Evolutionary conservation across 2,329 filamentous ascomycete species (phyloP).

Genomic region (Didymella exigua): DNA sequence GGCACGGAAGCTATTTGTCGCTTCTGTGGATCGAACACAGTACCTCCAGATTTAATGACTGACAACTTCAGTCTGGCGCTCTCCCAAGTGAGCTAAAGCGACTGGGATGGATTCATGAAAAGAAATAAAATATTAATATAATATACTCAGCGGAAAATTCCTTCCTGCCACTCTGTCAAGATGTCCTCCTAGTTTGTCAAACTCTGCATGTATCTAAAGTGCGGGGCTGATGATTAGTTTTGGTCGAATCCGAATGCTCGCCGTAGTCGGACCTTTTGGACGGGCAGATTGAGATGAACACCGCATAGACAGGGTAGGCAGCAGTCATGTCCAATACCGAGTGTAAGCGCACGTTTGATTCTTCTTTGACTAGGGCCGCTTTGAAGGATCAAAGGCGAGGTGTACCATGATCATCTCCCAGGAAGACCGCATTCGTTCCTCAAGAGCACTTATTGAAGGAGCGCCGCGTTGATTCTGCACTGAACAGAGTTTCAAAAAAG

Average conservation of each 20-base stretch:
- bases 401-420: no score
- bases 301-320: no score
- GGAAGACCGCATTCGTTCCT: no score
- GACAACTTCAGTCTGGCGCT: conserved; percentile 22
- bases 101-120: conserved; percentile 14
- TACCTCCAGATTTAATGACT: conserved; percentile 23
- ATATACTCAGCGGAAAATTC: neutral
- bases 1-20: conserved; percentile 18
- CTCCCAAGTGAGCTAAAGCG: conserved; percentile 23
- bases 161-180: no score
- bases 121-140: neutral
- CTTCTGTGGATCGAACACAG: conserved; percentile 22
- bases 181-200: neutral
- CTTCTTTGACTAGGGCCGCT: no score
- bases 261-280: neutral
- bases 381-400: no score
- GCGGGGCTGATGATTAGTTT: neutral
- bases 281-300: neutral
- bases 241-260: neutral
- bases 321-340: no score
- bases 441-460: no score
- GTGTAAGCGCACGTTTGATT: no score
- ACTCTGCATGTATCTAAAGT: neutral
- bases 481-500: no score
- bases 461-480: no score